phyloP scores from a whole-genome alignment of 805 yeast species.

The Pichia heedii region DNA sequence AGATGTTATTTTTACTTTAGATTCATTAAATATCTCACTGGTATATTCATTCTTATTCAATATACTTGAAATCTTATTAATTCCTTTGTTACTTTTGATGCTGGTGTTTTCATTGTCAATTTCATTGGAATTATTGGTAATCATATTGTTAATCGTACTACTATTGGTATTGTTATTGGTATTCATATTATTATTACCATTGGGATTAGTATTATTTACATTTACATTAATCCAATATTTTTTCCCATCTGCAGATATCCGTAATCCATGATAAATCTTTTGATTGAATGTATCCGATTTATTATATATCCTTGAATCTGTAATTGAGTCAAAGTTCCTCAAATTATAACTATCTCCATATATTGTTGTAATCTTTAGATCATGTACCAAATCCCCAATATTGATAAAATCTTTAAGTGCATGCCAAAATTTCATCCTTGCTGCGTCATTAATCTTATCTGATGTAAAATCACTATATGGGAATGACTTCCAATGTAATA shows the following conservation, averaged over 20 bases:
- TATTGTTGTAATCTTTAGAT: constrained; percentile 58
- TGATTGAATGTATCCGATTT: constrained; percentile 41
- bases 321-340: constrained; percentile 74
- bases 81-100: background rate
- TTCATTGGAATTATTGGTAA: background rate
- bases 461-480: constrained; percentile 64
- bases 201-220: background rate
- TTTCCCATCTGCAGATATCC: constrained; percentile 72
- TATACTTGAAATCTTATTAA: no score
- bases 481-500: constrained; percentile 85
- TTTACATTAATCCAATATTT: constrained; percentile 64
- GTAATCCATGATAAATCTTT: constrained; percentile 70
- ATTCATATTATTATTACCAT: no score
- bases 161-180: background rate
- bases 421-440: constrained; percentile 46
- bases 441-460: constrained; percentile 55
- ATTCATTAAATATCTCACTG: background rate
- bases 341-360: constrained; percentile 72
- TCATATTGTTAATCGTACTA: background rate
- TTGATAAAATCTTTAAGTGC: constrained; percentile 78
- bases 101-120: background rate
- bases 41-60: background rate
- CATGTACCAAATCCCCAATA: constrained; percentile 66
- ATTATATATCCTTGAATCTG: constrained; percentile 18
- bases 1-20: background rate